Evolutionary conservation across 2,329 filamentous ascomycete genomes (phyloP), one percentile per base, ranked within the genome.

Genomic region (Colletotrichum gigasporum): DNA sequence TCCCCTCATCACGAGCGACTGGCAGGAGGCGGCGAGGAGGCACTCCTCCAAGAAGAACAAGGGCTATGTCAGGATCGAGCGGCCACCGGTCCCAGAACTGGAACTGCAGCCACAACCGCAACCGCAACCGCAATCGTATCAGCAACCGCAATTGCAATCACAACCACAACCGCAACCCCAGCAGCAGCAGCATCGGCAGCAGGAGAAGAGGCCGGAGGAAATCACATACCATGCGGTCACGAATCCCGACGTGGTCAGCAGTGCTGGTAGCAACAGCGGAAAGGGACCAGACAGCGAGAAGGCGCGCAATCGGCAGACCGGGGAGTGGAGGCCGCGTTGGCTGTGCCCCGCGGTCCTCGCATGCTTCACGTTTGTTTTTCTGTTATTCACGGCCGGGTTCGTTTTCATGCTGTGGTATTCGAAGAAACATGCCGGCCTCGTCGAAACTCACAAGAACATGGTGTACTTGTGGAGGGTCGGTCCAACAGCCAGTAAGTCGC

Each of bases 401-500:
- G 44, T 35, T 16, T n/a, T 35, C 11, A 58, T 63, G 53, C 24
- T 58, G 12, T n/a, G 28, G 7, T 52, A 58, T 10, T 58, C 53
- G 3, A 5, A 16, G 3, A 32, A 11, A 3, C 28, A 63, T 7
- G 22, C 16, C 11, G 59, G 59, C 5, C 28, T 63, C 22, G 32
- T 63, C 20, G 28, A 50, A 14, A 51, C 42, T 35, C 34, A 9
- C 5, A 35, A 39, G 6, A 63, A 48, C 26, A 9, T 51, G 10
- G 30, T 50, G 7, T 63, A 63, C 16, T 3, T 30, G 22, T 63
- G 59, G 53, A 53, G 53, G 9, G 30, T 58, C 10, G 59, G 53
- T 3, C 59, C 59, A 16, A 45, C 45, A 11, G 59, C 59, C 5
- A 26, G 59, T 58, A 45, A 51, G 53, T 26, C 30, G 1, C 3